Percentiles rank a stretch among this genome's conserved stretches.
Conservation (phyloP, 2,329 filamentous ascomycete species). For the Pseudocercospora macadamiae region DNA sequence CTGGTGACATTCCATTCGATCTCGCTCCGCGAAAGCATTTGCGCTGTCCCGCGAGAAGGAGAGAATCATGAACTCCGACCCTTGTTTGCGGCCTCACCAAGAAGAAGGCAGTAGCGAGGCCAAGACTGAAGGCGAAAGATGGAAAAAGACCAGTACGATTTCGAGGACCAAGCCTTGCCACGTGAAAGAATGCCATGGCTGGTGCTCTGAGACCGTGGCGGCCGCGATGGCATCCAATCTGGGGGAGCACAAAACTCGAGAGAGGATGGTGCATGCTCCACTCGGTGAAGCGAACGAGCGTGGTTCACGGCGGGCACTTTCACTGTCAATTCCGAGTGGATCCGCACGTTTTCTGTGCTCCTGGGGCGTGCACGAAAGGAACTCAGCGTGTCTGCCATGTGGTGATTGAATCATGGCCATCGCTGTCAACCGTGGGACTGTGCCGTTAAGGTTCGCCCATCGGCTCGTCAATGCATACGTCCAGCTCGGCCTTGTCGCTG, state of each 20-base stretch:
- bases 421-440: neutral
- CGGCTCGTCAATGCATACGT: neutral
- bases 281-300: neutral
- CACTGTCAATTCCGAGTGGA: neutral
- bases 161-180: neutral
- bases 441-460: conserved; percentile 5
- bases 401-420: conserved; percentile 6
- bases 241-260: neutral
- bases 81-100: too few relatives aligned
- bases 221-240: neutral
- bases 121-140: too few relatives aligned
- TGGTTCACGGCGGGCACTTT: neutral
- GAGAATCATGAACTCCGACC: too few relatives aligned
- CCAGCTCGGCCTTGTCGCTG: neutral
- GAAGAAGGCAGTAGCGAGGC: too few relatives aligned
- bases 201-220: conserved; percentile 7
- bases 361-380: conserved; percentile 1
- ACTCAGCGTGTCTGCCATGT: conserved; percentile 9
- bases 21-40: neutral
- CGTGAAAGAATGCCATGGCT: conserved; percentile 3
- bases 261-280: neutral
- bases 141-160: neutral
- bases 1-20: neutral
- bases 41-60: neutral
- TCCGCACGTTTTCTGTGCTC: neutral